Conservation (phyloP, 106 monocot species). For the Platanthera zijinensis region DNA sequence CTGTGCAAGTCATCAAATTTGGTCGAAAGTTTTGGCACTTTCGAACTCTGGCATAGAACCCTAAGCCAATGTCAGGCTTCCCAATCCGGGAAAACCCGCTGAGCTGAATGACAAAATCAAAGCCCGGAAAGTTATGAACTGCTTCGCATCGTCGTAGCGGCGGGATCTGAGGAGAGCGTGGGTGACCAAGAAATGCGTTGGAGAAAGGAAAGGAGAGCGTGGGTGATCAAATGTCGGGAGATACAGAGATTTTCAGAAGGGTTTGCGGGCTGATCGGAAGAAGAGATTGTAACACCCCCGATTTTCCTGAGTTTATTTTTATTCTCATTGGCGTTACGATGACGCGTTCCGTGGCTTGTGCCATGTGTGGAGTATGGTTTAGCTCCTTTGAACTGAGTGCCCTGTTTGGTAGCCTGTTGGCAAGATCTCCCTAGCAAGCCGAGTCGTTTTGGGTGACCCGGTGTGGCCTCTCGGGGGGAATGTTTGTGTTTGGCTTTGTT, state of each 20-base stretch:
- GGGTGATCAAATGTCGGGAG: conserved; percentile 28
- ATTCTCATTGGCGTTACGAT: no score
- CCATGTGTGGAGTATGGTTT: no score
- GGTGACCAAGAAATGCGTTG: conserved; percentile 32
- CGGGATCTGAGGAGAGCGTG: conserved; percentile 33
- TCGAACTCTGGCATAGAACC: conserved; percentile 33
- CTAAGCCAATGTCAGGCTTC: conserved; percentile 30
- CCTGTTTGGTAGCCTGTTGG: no score
- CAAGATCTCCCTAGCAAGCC: no score
- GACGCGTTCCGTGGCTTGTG: no score
- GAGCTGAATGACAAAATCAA: conserved; percentile 34
- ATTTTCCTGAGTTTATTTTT: no score
- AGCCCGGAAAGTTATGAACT: conserved; percentile 35
- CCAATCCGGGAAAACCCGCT: conserved; percentile 34
- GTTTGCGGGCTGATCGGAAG: conserved; percentile 13
- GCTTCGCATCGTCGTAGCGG: conserved; percentile 33
- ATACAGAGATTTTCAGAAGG: conserved; percentile 41
- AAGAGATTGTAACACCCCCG: no score
- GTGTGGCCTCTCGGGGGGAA: no score
- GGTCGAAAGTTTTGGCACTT: conserved; percentile 25
- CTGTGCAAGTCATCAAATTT: conserved; percentile 46
- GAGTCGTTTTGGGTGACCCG: no score
- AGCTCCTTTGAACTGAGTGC: no score
- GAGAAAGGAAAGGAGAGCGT: conserved; percentile 45
- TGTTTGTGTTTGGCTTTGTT: no score